Percentiles rank a stretch among this genome's conserved stretches.
phyloP scores from a whole-genome alignment of 2,329 filamentous ascomycete genomes.

The Ceratocystis diversiconidia region DNA sequence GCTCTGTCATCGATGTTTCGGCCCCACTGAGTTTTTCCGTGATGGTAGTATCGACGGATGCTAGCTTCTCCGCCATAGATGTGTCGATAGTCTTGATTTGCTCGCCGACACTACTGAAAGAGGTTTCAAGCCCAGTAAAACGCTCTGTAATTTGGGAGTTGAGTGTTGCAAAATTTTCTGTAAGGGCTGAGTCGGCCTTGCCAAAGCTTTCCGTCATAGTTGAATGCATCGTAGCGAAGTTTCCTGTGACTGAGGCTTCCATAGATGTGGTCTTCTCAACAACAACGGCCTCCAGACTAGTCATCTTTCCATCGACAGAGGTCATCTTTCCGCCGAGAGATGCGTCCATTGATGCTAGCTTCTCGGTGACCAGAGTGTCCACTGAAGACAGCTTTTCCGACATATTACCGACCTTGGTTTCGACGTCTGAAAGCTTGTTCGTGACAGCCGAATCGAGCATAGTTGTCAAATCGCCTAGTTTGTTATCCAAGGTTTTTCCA shows the following conservation, averaged over 20 bases:
- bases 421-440: slow-evolving; percentile 3
- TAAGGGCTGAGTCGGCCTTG: slow-evolving; percentile 15
- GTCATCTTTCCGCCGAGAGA: slow-evolving; percentile 10
- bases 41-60: slow-evolving; percentile 5
- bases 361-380: slow-evolving; percentile 1
- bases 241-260: slow-evolving; percentile 16
- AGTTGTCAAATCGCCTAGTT: slow-evolving; percentile 11
- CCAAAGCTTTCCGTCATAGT: slow-evolving; percentile 14
- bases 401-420: slow-evolving; percentile 6
- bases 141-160: slow-evolving; percentile 14
- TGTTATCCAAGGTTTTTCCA: slow-evolving; percentile 12
- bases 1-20: slow-evolving; percentile 11
- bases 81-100: slow-evolving; percentile 6
- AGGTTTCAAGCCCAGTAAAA: slow-evolving; percentile 12
- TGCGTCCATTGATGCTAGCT: slow-evolving; percentile 6
- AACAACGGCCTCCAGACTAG: slow-evolving; percentile 11
- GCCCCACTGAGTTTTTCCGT: slow-evolving; percentile 9
- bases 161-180: slow-evolving; percentile 18
- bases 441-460: neutral
- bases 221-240: slow-evolving; percentile 17
- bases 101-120: slow-evolving; percentile 9
- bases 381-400: neutral
- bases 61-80: slow-evolving; percentile 8
- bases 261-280: slow-evolving; percentile 12
- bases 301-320: slow-evolving; percentile 14